These are phyloP conservation scores for Syncephalastrum sp. DNA, from an alignment of 371 early-diverging fungal genomes.

Conservation along the genomic window DNA sequence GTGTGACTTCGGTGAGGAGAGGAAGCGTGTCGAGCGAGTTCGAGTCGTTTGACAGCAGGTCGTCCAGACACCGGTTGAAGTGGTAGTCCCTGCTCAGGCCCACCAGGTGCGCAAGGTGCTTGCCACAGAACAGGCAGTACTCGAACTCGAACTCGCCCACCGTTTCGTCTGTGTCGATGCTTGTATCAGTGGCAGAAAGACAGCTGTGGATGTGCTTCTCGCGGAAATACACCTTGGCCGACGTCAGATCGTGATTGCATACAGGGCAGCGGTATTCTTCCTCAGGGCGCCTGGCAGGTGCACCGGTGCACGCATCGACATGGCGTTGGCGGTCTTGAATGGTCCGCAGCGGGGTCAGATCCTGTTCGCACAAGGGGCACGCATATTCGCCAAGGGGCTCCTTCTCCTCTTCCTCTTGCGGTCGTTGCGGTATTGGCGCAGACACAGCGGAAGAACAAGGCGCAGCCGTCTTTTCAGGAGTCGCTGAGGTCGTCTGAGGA, in stretches of 20 bases:
- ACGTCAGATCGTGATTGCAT: conserved; percentile 20
- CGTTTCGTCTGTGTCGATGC: neutral
- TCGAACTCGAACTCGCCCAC: conserved; percentile 18
- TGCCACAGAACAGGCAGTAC: conserved; percentile 36
- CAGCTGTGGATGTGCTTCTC: conserved; percentile 35
- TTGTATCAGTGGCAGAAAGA: conserved; percentile 4
- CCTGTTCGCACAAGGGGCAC: too few species aligned
- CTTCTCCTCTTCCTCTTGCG: too few species aligned
- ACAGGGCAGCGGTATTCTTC: conserved; percentile 23
- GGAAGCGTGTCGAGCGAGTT: conserved; percentile 13
- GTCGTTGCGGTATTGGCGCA: too few species aligned
- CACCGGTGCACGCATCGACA: too few species aligned
- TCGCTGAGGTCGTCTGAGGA: too few species aligned
- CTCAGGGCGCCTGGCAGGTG: too few species aligned
- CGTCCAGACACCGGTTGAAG: conserved; percentile 32
- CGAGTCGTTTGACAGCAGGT: conserved; percentile 10
- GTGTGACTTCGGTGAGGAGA: conserved; percentile 14
- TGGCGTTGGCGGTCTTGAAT: too few species aligned
- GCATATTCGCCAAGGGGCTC: too few species aligned
- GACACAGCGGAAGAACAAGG: too few species aligned
- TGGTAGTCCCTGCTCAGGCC: conserved; percentile 20
- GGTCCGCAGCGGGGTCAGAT: too few species aligned
- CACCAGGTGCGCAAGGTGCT: conserved; percentile 18
- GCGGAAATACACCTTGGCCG: conserved; percentile 17
- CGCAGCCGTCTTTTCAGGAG: too few species aligned